These are phyloP conservation scores for Fusarium beomiforme DNA, from an alignment of 2,329 filamentous ascomycete genomes.

Conservation along the genomic window DNA sequence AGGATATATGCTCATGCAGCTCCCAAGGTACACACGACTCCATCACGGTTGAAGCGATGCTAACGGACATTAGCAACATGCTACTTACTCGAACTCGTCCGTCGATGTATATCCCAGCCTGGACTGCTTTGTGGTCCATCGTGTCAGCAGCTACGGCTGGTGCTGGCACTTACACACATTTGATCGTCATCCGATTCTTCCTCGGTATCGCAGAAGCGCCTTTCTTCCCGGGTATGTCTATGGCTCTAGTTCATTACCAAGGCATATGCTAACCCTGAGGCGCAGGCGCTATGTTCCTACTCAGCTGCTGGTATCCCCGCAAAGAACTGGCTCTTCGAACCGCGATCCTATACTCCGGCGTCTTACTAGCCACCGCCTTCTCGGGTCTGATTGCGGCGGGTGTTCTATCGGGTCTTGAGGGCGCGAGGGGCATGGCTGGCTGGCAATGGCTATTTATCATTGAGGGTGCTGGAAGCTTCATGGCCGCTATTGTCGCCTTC, in stretches of 20 bases:
- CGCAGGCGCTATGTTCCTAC: background rate
- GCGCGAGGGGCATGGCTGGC: constrained; percentile 45
- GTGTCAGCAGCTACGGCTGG: constrained; percentile 36
- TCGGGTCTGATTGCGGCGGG: constrained; percentile 41
- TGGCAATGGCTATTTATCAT: constrained; percentile 57
- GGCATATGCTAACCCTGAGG: background rate
- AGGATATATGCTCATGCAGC: constrained; percentile 30
- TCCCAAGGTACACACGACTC: background rate
- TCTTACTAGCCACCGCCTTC: constrained; percentile 35
- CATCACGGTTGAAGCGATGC: rapidly evolving
- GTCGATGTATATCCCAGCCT: constrained; percentile 27
- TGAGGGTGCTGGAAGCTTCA: constrained; percentile 40
- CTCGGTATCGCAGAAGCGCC: constrained; percentile 40
- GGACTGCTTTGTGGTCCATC: constrained; percentile 35
- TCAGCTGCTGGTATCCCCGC: constrained; percentile 39
- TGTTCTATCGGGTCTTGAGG: constrained; percentile 32
- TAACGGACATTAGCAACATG: constrained; percentile 3
- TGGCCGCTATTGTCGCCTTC: constrained; percentile 27
- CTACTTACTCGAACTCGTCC: constrained; percentile 27
- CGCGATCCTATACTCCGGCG: constrained; percentile 39
- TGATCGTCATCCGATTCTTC: constrained; percentile 32
- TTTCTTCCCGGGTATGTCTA: constrained; percentile 23
- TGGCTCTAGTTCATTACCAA: background rate
- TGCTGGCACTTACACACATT: constrained; percentile 6
- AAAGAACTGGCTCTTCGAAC: constrained; percentile 40